Conservation (phyloP, 1,284 basidiomycete genomes). For the Ceratobasidium sp. region DNA sequence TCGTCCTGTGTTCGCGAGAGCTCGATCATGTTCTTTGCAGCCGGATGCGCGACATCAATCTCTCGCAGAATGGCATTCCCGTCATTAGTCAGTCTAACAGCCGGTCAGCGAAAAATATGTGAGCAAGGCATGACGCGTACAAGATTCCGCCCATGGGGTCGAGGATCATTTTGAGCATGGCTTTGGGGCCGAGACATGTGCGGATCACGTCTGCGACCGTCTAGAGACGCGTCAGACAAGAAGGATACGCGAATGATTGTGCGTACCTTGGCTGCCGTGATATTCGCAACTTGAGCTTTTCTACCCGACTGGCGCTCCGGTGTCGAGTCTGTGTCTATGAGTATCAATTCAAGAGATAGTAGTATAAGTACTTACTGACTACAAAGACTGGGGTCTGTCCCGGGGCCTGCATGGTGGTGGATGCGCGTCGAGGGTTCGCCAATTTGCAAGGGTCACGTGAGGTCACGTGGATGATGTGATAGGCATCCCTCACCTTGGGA, state of each 20-base stretch:
- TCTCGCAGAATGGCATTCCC: conserved; percentile 97
- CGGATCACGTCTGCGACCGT: conserved; percentile 99
- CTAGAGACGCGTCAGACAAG: conserved; percentile 54
- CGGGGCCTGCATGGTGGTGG: conserved; percentile 35
- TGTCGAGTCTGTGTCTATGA: conserved; percentile 71
- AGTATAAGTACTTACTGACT: conserved; percentile 60
- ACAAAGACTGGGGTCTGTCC: conserved; percentile 76
- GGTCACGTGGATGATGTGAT: conserved; percentile 30
- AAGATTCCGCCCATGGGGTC: conserved; percentile 98
- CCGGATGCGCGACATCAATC: conserved; percentile 97
- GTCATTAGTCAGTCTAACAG: conserved; percentile 86
- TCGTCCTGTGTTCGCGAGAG: conserved; percentile 97
- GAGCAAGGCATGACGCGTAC: conserved; percentile 59
- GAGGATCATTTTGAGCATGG: conserved; percentile 99
- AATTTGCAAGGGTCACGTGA: conserved; percentile 5
- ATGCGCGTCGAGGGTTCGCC: conserved; percentile 40
- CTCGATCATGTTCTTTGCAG: conserved; percentile 99
- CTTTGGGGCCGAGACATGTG: conserved; percentile 95
- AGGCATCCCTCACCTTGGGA: background rate
- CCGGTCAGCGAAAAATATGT: background rate
- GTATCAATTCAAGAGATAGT: conserved; percentile 40
- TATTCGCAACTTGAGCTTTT: conserved; percentile 97
- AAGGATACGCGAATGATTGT: conserved; percentile 10
- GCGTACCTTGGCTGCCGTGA: conserved; percentile 91
- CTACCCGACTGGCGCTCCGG: conserved; percentile 92